Evolutionary conservation across 2,329 filamentous ascomycete genomes (phyloP).

Genomic region (Didymella pinodella): DNA sequence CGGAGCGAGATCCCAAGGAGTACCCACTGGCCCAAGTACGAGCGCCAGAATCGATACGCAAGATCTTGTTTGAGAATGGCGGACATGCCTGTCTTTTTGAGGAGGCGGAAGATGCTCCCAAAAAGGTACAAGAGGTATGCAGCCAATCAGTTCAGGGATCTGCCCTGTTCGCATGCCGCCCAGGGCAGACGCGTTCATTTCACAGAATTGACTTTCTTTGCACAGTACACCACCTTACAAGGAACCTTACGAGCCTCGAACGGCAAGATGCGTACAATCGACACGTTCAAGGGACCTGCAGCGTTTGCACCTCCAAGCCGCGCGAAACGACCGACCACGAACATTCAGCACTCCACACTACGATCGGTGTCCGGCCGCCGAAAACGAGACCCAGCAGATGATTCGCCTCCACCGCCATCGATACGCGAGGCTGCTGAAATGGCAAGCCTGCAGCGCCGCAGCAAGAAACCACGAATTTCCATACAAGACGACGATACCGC

Average conservation of each 20-base stretch:
- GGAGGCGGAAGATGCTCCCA: conserved; percentile 66
- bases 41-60: conserved; percentile 79
- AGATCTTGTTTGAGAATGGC: conserved; percentile 76
- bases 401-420: conserved; percentile 60
- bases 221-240: conserved; percentile 55
- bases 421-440: conserved; percentile 63
- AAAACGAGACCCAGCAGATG: conserved; percentile 52
- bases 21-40: conserved; percentile 87
- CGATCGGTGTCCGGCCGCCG: conserved; percentile 46
- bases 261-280: conserved; percentile 54
- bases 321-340: conserved; percentile 41
- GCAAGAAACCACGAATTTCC: conserved; percentile 57
- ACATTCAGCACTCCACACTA: conserved; percentile 28
- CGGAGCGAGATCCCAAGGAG: conserved; percentile 81
- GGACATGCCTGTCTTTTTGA: conserved; percentile 68
- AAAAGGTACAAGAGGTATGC: conserved; percentile 63
- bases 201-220: conserved; percentile 33
- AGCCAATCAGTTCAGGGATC: conserved; percentile 28
- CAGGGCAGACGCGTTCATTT: conserved; percentile 24
- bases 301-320: conserved; percentile 54
- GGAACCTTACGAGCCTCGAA: conserved; percentile 57
- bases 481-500: conserved; percentile 32
- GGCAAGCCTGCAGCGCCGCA: conserved; percentile 58
- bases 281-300: conserved; percentile 51
- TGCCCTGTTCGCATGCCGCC: conserved; percentile 30